Base-by-base conservation (phyloP, 2,329 filamentous ascomycete species). In the Fusarium sarcochroum region DNA sequence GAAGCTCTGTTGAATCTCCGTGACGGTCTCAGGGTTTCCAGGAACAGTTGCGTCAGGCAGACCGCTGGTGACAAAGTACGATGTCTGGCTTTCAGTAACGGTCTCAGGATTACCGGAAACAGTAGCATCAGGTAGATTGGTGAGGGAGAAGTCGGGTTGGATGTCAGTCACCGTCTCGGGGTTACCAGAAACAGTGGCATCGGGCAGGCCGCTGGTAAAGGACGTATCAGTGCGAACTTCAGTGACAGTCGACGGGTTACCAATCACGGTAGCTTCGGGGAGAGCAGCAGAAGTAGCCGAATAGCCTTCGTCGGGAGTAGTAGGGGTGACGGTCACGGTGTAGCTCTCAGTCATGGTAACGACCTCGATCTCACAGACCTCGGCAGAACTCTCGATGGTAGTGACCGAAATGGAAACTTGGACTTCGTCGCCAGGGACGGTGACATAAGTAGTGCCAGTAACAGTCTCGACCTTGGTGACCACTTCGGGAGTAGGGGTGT, bases 11-110 rank as follows among this genome's bases (percentile, higher is more conserved):
- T 73, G 60, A 17, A 72, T 50, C 25, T 73, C 54, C 7, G 76
- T 76, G 37, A 78, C 59, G 4, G 79, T 80, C 7, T 66, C 71
- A 2, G 77, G 73, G 27, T 71, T 67, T 7, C 74, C 76, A 7
- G 77, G 69, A n/a, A 79, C 69, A 20, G 78, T 79, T 23, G 71
- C 77, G 54, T 78, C 76, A 2, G 76, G 75, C 4, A 74, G 69
- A 4, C 71, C 73, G 25, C 68, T 68, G 18, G 76, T 78, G 49
- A 72, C 45, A 13, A 69, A 21, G 71, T 70, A 49, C 75, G 57
- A 18, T 74, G 21, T 20, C n/a, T n/a, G n/a, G n/a, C n/a, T n/a
- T n/a, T 75, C 56, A 13, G 77, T 80, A 34, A 74, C 62, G 14
- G 73, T 76, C 20, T 51, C 48, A 5, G 74, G 72, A 21, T 68